Base-by-base conservation (phyloP, 75 land plant species). In the Ceratopteris richardii region DNA sequence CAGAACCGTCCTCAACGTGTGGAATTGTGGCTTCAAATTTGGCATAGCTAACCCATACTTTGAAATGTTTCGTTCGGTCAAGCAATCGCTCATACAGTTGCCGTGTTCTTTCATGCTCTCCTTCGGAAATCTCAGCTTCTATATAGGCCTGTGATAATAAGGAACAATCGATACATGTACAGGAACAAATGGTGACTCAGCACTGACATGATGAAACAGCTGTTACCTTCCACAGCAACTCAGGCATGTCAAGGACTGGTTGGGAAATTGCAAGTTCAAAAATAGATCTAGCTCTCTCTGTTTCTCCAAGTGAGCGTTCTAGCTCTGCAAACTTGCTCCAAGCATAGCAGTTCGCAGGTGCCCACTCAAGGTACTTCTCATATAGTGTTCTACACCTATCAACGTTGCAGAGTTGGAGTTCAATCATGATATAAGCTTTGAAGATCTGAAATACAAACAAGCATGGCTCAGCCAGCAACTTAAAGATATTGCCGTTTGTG, bases 21-120 rank as follows among this genome's bases (percentile, higher is more conserved):
- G 73, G 58, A 43, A 79, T 63, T 36, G 80, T 69, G 57, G 87
- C 87, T 65, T 93, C 98, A 74, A 93, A 93, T 43, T 78, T 85
- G 1, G 98, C 98, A 82, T 78, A 88, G 62, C 98, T 93, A 10
- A 88, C 66, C 98, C 98, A 93, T 22, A 93, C 98, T 56, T 93
- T 93, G 63, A 93, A 44, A 65, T 93, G 90, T 65, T 88, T 88
- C 40, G 98, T 93, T 16, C 98, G 69, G 50, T 93, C 86, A 12
- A 93, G 66, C 7, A 93, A 77, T 56, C 98, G 81, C 70, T 85
- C 90, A 75, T 93, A 93, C 0, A 93, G 80, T 37, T 71, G 77
- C 33, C 98, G 74, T 12, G 98, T 93, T 53, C 82, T 78, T 44
- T 93, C 95, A 63, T 64, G 69, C 59, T 93, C 90, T 26, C 70